phyloP scores from a whole-genome alignment of 306 rosid species.

The Gillenia trifoliata region DNA sequence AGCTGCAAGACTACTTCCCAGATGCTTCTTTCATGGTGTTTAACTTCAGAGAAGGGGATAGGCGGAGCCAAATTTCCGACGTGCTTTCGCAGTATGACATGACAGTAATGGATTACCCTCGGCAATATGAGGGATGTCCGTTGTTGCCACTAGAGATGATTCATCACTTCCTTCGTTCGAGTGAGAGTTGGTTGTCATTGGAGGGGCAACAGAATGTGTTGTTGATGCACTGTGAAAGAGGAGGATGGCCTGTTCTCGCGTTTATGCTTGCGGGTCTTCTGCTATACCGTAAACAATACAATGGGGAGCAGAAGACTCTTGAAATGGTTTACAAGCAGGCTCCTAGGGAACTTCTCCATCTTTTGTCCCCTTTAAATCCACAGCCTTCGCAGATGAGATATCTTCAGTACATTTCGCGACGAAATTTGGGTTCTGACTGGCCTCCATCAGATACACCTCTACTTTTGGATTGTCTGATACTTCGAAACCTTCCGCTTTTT shows the following conservation, averaged over 20 bases:
- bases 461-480: slow-evolving; percentile 76
- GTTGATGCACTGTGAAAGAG: slow-evolving; percentile 95
- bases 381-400: slow-evolving; percentile 98
- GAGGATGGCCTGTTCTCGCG: slow-evolving; percentile 99
- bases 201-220: slow-evolving; percentile 91
- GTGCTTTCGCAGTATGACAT: slow-evolving; percentile 85
- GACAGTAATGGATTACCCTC: slow-evolving; percentile 99
- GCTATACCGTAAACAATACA: slow-evolving; percentile 80
- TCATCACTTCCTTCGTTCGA: slow-evolving; percentile 94
- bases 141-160: slow-evolving; percentile 90
- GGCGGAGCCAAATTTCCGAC: slow-evolving; percentile 69
- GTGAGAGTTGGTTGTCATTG: slow-evolving; percentile 96
- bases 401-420: slow-evolving; percentile 90
- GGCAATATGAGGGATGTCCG: slow-evolving; percentile 84
- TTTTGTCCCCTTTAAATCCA: slow-evolving; percentile 77
- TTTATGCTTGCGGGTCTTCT: slow-evolving; percentile 96
- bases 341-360: slow-evolving; percentile 79
- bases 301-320: slow-evolving; percentile 91
- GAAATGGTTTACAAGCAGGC: slow-evolving; percentile 99
- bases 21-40: slow-evolving; percentile 97
- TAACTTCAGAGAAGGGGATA: slow-evolving; percentile 90
- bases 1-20: slow-evolving; percentile 83
- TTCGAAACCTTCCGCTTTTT: slow-evolving; percentile 73
- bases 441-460: slow-evolving; percentile 88
- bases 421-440: slow-evolving; percentile 85